Base-by-base conservation (phyloP, 1,284 basidiomycete species). In the Naganishia cerealis region DNA sequence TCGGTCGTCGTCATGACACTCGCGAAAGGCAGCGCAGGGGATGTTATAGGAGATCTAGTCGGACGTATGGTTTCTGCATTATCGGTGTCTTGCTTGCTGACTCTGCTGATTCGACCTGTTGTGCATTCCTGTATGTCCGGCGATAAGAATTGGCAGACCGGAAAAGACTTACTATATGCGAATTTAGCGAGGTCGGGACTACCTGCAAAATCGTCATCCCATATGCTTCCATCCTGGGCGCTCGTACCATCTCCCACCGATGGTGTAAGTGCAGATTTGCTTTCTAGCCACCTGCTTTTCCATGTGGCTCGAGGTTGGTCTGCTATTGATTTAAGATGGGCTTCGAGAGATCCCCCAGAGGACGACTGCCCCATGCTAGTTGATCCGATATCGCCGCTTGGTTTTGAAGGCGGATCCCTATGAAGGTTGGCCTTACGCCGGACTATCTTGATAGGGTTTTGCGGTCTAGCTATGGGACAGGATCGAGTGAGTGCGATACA, bases 151-250 rank as follows among this genome's bases (percentile, higher is more conserved):
- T 18, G 5, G 8, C n/a, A 38, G 4, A 15, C 24, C 33, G 38
- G 54, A 57, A 42, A 15, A 3, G 1, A 4, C 48, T 67, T 26
- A 70, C 69, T 50, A 1, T 67, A 62, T 9, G 38, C 50, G 16
- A 70, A 61, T 48, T 55, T 68, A n/a, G 46, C 55, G 8, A 71
- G n/a, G 36, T 71, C 67, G 1, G 67, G 70, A 40, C 90, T 93
- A 70, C 92, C 92, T 75, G 94, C 93, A 75, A 98, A 99, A 77
- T 99, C 95, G 73, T 93, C 91, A 76, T 99, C 95, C 94, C 95
- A 98, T 71, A 94, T 94, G 77, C 95, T 92, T 12, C 87, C 92
- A 75, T 92, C 88, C 72, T 90, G 90, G 78, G 90, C 78, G 54
- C 74, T 81, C 73, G 77, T 70, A 72, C 73, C 40, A 79, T 66